phyloP scores from a whole-genome alignment of 345 rosid species.

The Salix udensis region DNA sequence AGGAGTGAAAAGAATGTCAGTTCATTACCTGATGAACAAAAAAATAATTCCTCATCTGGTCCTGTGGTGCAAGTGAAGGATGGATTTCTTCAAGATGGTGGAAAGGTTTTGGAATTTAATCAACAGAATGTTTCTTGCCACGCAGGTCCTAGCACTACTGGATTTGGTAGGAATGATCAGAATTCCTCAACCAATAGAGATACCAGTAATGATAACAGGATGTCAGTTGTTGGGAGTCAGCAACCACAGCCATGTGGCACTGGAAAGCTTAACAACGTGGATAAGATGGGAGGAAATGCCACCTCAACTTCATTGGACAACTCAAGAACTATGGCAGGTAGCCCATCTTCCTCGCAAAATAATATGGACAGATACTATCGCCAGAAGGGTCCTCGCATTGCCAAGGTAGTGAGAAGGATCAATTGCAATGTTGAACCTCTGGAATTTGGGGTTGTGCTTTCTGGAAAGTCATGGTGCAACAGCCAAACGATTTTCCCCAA shows the following conservation, averaged over 20 bases:
- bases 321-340: slow-evolving; percentile 37
- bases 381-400: slow-evolving; percentile 98
- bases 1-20: slow-evolving; percentile 25
- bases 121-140: slow-evolving; percentile 24
- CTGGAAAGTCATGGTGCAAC: slow-evolving; percentile 85
- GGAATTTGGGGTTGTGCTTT: slow-evolving; percentile 67
- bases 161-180: slow-evolving; percentile 27
- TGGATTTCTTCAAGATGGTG: slow-evolving; percentile 33
- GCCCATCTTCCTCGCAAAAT: slow-evolving; percentile 57
- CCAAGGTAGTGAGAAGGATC: slow-evolving; percentile 95
- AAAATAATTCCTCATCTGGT: slow-evolving; percentile 28
- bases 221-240: slow-evolving; percentile 26
- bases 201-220: slow-evolving; percentile 15
- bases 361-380: slow-evolving; percentile 68
- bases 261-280: slow-evolving; percentile 37
- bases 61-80: slow-evolving; percentile 23
- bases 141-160: slow-evolving; percentile 28
- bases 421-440: slow-evolving; percentile 86
- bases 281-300: slow-evolving; percentile 38
- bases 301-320: slow-evolving; percentile 37
- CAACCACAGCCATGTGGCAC: slow-evolving; percentile 23
- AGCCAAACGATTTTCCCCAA: slow-evolving; percentile 82
- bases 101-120: slow-evolving; percentile 27
- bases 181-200: slow-evolving; percentile 31
- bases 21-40: slow-evolving; percentile 33